Percentiles rank a stretch among this genome's conserved stretches.
phyloP scores from a whole-genome alignment of 2,329 filamentous ascomycete species.

The Fusarium circinatum region DNA sequence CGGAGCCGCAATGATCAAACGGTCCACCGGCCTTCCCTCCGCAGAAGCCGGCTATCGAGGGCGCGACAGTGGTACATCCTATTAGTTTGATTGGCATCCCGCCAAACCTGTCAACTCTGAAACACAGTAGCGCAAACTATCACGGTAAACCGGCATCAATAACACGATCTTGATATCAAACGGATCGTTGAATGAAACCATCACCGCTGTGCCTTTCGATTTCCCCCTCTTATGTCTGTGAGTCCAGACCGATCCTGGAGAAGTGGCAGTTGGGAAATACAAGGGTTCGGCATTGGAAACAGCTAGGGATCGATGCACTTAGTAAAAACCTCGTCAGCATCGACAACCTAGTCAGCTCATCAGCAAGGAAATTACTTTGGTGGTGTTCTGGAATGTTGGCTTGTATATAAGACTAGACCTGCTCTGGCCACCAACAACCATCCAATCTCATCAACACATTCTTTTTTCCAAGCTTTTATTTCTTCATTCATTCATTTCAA shows the following conservation, averaged over 20 bases:
- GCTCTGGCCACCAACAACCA: background rate
- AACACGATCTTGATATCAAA: background rate
- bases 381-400: background rate
- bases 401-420: background rate
- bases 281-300: background rate
- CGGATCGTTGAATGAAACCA: conserved; percentile 3
- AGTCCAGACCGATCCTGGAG: background rate
- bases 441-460: conserved; percentile 7
- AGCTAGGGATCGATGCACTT: background rate
- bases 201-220: background rate
- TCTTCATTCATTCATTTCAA: background rate
- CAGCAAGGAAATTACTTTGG: background rate
- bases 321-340: background rate
- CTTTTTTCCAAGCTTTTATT: background rate
- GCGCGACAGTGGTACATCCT: background rate
- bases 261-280: background rate
- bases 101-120: background rate
- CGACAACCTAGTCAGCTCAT: background rate
- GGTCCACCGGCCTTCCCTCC: background rate
- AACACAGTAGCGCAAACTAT: background rate
- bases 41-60: background rate
- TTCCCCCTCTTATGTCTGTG: background rate
- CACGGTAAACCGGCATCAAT: conserved; percentile 6
- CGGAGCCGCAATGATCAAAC: background rate
- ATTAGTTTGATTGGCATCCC: conserved; percentile 1